Percentiles rank a stretch among this genome's conserved stretches.
Conservation (phyloP, 441 rosid species). For the Breynia disticha region DNA sequence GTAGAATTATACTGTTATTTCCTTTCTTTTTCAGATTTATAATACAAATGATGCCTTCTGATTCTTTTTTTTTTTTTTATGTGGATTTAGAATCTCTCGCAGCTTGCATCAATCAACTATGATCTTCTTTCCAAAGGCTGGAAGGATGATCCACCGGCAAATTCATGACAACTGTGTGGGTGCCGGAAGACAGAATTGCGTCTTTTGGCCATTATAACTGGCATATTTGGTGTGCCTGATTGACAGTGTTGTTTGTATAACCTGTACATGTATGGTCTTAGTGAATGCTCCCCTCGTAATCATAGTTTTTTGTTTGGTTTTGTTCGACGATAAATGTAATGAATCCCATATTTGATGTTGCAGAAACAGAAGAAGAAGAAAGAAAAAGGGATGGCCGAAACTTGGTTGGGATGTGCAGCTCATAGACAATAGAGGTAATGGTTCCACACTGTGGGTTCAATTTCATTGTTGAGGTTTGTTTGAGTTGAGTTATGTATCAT, state of each 20-base stretch:
- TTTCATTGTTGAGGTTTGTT: conserved; percentile 18
- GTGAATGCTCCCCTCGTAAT: too few relatives aligned
- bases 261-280: too few relatives aligned
- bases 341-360: too few relatives aligned
- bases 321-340: too few relatives aligned
- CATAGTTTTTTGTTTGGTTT: too few relatives aligned
- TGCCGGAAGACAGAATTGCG: conserved; percentile 12
- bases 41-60: neutral
- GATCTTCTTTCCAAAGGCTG: conserved; percentile 96
- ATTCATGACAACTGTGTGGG: conserved; percentile 20
- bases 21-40: neutral
- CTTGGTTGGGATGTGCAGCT: conserved; percentile 28
- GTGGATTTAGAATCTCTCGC: conserved; percentile 65
- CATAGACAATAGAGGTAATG: conserved; percentile 21
- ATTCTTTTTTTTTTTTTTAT: conserved; percentile 1
- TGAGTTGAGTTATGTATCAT: conserved; percentile 13
- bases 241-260: conserved; percentile 3
- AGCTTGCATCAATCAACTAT: conserved; percentile 95
- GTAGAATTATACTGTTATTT: neutral
- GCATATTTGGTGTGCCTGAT: conserved; percentile 17
- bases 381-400: conserved; percentile 11
- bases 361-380: too few relatives aligned
- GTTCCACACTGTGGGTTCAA: conserved; percentile 18
- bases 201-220: conserved; percentile 16
- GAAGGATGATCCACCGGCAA: conserved; percentile 73